Evolutionary conservation across 106 monocot species (phyloP).

Genomic region (Acorus gramineus): DNA sequence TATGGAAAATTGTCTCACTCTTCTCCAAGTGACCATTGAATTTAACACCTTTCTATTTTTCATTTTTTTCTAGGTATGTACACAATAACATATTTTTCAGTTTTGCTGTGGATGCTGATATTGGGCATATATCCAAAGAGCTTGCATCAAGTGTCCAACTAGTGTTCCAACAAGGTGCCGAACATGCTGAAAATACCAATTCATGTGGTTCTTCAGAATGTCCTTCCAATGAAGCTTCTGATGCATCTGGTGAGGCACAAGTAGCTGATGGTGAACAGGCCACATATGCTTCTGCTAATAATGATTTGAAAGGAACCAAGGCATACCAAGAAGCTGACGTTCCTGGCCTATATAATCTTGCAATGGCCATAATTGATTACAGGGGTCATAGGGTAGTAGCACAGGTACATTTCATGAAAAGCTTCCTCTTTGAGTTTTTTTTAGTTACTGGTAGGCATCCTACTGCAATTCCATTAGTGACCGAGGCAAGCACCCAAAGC

Average conservation of each 20-base stretch:
- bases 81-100: constrained; percentile 99
- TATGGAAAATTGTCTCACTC: too few species aligned
- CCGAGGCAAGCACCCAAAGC: background rate
- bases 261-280: constrained; percentile 83
- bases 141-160: constrained; percentile 10
- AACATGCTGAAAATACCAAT: constrained; percentile 9
- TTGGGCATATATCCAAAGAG: constrained; percentile 60
- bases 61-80: constrained; percentile 62
- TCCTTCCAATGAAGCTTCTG: constrained; percentile 14
- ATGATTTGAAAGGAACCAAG: constrained; percentile 95
- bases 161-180: constrained; percentile 11
- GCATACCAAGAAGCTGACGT: constrained; percentile 98
- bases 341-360: constrained; percentile 95
- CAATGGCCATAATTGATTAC: constrained; percentile 97
- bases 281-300: constrained; percentile 98
- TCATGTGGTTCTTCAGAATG: constrained; percentile 10
- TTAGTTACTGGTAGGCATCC: background rate
- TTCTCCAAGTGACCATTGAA: too few species aligned
- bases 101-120: constrained; percentile 87
- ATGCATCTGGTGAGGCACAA: constrained; percentile 33
- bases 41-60: background rate
- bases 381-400: constrained; percentile 93
- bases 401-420: constrained; percentile 40
- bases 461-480: background rate
- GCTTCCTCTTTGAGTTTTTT: background rate